These are phyloP conservation scores for Akanthomyces dipterigenus DNA, from an alignment of 2,329 filamentous ascomycete species.

Conservation along the genomic window DNA sequence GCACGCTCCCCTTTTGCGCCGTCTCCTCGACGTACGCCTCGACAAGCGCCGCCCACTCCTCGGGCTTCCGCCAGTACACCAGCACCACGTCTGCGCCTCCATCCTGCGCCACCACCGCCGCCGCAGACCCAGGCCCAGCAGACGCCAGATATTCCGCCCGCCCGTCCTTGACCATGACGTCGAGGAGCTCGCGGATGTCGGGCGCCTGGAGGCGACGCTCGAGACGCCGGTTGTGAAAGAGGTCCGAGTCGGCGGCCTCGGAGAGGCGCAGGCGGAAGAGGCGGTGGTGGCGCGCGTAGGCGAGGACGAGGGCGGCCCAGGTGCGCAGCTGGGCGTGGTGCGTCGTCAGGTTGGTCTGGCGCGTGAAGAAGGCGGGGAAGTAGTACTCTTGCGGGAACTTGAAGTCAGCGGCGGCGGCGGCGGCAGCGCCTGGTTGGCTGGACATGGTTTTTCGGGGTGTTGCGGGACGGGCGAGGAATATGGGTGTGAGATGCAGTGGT, in stretches of 20 bases:
- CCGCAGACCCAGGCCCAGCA: slow-evolving; percentile 13
- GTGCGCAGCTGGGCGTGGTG: slow-evolving; percentile 70
- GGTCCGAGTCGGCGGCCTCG: slow-evolving; percentile 43
- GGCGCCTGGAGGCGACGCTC: slow-evolving; percentile 42
- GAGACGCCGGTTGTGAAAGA: slow-evolving; percentile 53
- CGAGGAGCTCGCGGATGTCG: slow-evolving; percentile 52
- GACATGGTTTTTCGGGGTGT: not conserved
- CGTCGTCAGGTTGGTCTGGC: slow-evolving; percentile 67
- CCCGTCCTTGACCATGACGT: slow-evolving; percentile 52
- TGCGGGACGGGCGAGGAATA: not conserved
- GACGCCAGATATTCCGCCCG: slow-evolving; percentile 63
- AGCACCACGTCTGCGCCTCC: slow-evolving; percentile 50
- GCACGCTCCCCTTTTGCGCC: slow-evolving; percentile 77
- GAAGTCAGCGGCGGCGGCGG: slow-evolving; percentile 31
- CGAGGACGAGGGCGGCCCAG: slow-evolving; percentile 79
- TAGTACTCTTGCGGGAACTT: slow-evolving; percentile 58
- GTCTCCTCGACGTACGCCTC: slow-evolving; percentile 81
- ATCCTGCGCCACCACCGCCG: slow-evolving; percentile 21
- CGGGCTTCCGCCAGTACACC: slow-evolving; percentile 78
- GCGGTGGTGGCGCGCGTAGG: slow-evolving; percentile 74
- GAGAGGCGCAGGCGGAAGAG: slow-evolving; percentile 67
- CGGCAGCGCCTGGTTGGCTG: not conserved
- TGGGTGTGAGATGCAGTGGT: not conserved
- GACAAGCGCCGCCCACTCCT: slow-evolving; percentile 81
- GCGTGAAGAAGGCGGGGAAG: slow-evolving; percentile 83